Base-by-base conservation (phyloP, 768 basidiomycete genomes). In the Lyophyllum shimeji region DNA sequence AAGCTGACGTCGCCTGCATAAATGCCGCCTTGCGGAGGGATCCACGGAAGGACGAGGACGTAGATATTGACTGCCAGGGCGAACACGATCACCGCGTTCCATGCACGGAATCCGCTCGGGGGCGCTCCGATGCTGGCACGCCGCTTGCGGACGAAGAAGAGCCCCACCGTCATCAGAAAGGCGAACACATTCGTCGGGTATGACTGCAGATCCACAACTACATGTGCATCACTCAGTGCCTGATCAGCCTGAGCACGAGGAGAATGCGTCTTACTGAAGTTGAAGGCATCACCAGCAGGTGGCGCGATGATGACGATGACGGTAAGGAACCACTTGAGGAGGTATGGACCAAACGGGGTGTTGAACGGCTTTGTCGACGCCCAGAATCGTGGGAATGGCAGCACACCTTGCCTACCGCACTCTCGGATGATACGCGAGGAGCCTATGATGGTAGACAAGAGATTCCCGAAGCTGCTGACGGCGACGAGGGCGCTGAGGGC, bases 331-430 rank as follows among this genome's bases (percentile, higher is more conserved):
- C 75, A 83, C 55, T 78, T 75, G 34, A 81, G 65, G 11, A 77
- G 63, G 39, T 80, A 72, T 3, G 82, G 77, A 1, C 70, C 77
- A 1, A 75, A 63, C 6, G 82, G 82, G 3, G 81, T 81, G 33
- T 77, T 78, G 62, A 82, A 82, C 0, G 81, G 82, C 34, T 71
- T 69, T 1, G 77, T 82, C 1, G 77, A 78, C 4, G 77, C 75
- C 72, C 79, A 83, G 65, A 82, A 74, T 25, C 64, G 63, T 2
- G 81, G 74, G 58, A 71, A 83, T 1, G 82, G 82, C 7, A 83
- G 65, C n/a, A 84, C 74, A 12, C 81, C 82, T 69, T 82, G 80
- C 66, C 72, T 71, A 52, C 73, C 72, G 46, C 76, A 72, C 63
- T 82, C 79, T 40, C 79, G 71, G 50, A 82, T 68, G 43, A 82